These are phyloP conservation scores for Kuraishia floccosa DNA, from an alignment of 805 yeast species.

Conservation along the genomic window DNA sequence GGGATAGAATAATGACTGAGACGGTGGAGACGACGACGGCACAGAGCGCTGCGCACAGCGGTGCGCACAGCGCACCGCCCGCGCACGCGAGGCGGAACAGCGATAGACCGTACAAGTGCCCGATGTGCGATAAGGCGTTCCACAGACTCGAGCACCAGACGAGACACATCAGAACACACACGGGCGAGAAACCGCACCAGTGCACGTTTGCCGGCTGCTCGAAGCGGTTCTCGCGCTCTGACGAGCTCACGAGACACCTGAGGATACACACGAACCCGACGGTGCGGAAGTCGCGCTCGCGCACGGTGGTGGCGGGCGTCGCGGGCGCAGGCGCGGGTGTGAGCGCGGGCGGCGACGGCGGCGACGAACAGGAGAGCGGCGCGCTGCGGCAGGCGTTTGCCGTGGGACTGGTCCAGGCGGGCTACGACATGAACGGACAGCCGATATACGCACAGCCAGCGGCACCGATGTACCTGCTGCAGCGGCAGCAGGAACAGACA, in stretches of 20 bases:
- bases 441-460: constrained; percentile 19
- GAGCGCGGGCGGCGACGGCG: too few species aligned
- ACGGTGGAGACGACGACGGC: too few species aligned
- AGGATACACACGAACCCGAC: constrained; percentile 63
- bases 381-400: background rate
- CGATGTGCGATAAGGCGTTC: constrained; percentile 76
- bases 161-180: constrained; percentile 83
- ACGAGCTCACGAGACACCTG: constrained; percentile 79
- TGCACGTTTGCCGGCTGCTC: constrained; percentile 80
- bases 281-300: constrained; percentile 9
- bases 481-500: constrained; percentile 3
- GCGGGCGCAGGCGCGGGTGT: constrained; percentile 10
- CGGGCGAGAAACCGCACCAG: constrained; percentile 87
- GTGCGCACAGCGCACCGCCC: too few species aligned
- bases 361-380: background rate
- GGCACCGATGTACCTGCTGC: constrained; percentile 14
- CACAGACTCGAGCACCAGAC: constrained; percentile 87
- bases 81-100: background rate
- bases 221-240: constrained; percentile 70
- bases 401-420: too few species aligned
- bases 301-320: too few species aligned
- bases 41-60: too few species aligned
- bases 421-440: constrained; percentile 18
- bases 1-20: too few species aligned
- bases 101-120: constrained; percentile 69